Base-by-base conservation (phyloP, 768 basidiomycete species). In the Tricholoma bakamatsutake region DNA sequence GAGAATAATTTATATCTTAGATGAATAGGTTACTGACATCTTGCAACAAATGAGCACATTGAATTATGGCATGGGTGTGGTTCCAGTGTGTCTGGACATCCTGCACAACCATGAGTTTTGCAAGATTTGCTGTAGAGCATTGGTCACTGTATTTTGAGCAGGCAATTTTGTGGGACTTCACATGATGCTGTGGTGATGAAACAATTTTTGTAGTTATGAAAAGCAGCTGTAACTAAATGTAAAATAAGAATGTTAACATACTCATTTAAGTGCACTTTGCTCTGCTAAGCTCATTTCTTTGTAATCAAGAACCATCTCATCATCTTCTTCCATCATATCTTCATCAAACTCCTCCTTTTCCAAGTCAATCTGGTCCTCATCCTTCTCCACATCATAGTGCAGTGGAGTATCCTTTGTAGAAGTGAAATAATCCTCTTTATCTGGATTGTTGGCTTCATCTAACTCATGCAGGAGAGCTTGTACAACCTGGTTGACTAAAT, bases 401-500 rank as follows among this genome's bases (percentile, higher is more conserved):
- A 71, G 48, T 0, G 73, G 71, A 1, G 51, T 48, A n/a, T 67
- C 68, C n/a, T n/a, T 40, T 48, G 27, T 31, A 48, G 24, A 27
- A 11, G 24, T 3, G 52, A 67, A 60, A 5, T 56, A 50, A 21
- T 56, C 49, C 4, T 27, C 4, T n/a, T 15, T 1, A 39, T 43
- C 55, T 10, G 48, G 55, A 39, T 56, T 35, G 8, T 56, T 35
- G 8, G 55, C 55, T 28, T 56, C 48, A 12, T 42, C 47, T 27
- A 55, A 34, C 9, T 17, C 34, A 34, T 33, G 28, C 12, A 56
- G 48, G 3, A 55, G 48, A 15, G 40, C 43, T 40, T 56, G 73
- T 4, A 73, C 70, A 9, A 72, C 65, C n/a, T 74, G 67, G 49
- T 74, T 74, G 35, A 24, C 21, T 24, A 24, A 1, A 3, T 24